These are phyloP conservation scores for Zygoascus hellenicus DNA, from an alignment of 1,139 yeast genomes.

Conservation along the genomic window DNA sequence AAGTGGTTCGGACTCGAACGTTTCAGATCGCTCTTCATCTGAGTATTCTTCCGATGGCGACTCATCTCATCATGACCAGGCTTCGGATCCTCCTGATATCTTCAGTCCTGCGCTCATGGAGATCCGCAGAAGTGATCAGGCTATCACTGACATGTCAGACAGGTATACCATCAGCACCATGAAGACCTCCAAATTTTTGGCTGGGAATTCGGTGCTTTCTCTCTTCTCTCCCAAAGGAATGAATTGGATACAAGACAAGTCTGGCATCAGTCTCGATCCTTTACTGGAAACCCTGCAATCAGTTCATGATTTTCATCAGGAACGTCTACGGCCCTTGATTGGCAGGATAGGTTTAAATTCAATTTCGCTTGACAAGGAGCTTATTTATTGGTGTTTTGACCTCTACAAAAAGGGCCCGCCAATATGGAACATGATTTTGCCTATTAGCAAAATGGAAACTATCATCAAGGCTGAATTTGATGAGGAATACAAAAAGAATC, in stretches of 20 bases:
- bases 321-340: conserved; percentile 29
- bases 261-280: conserved; percentile 27
- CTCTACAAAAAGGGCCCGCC: conserved; percentile 13
- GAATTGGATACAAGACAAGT: conserved; percentile 36
- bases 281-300: conserved; percentile 24
- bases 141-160: conserved; percentile 15
- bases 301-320: conserved; percentile 29
- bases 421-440: conserved; percentile 17
- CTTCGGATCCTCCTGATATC: conserved; percentile 17
- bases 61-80: conserved; percentile 8
- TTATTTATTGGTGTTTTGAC: conserved; percentile 11
- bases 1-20: neutral
- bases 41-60: neutral
- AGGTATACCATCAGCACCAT: conserved; percentile 18
- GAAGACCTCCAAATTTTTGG: conserved; percentile 18
- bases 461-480: conserved; percentile 20
- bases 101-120: conserved; percentile 15
- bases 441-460: conserved; percentile 19
- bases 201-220: conserved; percentile 32
- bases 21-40: neutral
- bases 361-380: conserved; percentile 11
- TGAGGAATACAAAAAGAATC: neutral
- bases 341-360: conserved; percentile 13
- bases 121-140: conserved; percentile 7
- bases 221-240: conserved; percentile 39